Percentiles rank a stretch among this genome's conserved stretches.
phyloP scores from a whole-genome alignment of 495 filamentous ascomycete genomes.

The Tuber umbilicatum region DNA sequence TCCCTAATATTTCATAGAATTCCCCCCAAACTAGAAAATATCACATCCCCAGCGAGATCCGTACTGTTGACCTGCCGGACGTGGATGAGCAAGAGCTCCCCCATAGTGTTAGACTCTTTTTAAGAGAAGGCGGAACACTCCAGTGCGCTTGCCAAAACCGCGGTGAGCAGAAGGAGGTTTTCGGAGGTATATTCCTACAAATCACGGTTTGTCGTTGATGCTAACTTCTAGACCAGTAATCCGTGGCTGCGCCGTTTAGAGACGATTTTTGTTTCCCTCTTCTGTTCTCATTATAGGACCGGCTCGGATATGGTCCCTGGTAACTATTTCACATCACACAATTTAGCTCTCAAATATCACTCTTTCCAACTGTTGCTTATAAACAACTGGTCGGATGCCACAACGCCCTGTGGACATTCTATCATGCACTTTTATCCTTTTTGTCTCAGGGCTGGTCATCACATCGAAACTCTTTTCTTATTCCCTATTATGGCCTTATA shows the following conservation, averaged over 20 bases:
- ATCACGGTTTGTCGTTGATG: neutral
- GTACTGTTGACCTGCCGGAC: constrained; percentile 38
- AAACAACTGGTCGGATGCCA: neutral
- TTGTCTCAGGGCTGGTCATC: neutral
- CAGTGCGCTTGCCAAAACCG: constrained; percentile 42
- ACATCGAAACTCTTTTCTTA: constrained; percentile 10
- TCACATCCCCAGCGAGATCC: constrained; percentile 35
- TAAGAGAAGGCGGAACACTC: constrained; percentile 38
- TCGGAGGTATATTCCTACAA: constrained; percentile 17
- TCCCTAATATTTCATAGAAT: constrained; percentile 26
- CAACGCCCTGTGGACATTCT: neutral
- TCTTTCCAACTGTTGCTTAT: neutral
- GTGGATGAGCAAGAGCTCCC: constrained; percentile 42
- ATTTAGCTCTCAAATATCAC: constrained; percentile 16
- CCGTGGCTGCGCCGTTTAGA: constrained; percentile 32
- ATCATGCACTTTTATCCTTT: constrained; percentile 1
- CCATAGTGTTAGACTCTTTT: constrained; percentile 38
- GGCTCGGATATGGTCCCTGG: neutral
- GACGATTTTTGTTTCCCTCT: constrained; percentile 6
- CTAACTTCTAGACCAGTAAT: constrained; percentile 20
- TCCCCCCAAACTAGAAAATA: constrained; percentile 38
- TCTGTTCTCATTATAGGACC: constrained; percentile 2
- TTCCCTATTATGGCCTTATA: neutral
- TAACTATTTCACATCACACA: constrained; percentile 36
- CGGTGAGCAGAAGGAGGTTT: constrained; percentile 40